Evolutionary conservation across 139 green algal genomes (phyloP).

Genomic region (Tetradesmus lagerheimii): DNA sequence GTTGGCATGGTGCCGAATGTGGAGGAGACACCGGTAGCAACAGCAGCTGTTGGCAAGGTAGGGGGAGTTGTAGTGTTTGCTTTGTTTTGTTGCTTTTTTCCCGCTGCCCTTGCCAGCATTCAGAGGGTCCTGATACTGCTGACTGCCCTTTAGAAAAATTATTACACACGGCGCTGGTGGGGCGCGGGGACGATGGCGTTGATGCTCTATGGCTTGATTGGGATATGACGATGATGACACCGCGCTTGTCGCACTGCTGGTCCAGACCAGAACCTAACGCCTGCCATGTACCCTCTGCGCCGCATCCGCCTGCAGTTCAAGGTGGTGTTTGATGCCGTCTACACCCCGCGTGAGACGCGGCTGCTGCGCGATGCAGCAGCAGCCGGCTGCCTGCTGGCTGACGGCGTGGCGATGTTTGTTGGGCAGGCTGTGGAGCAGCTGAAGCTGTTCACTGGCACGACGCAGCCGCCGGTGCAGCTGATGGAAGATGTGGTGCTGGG

Average conservation of each 20-base stretch:
- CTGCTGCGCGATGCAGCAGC: conserved; percentile 77
- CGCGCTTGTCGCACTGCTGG: too few species aligned
- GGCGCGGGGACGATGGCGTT: too few species aligned
- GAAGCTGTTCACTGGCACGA: conserved; percentile 60
- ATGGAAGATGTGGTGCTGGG: conserved; percentile 71
- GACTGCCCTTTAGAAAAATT: too few species aligned
- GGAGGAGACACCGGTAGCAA: conserved; percentile 77
- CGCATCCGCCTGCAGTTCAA: conserved; percentile 63
- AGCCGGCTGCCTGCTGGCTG: conserved; percentile 59
- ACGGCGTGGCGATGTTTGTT: conserved; percentile 97
- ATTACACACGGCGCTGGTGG: too few species aligned
- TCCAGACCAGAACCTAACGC: too few species aligned
- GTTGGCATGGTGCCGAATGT: conserved; percentile 94
- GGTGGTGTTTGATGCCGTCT: conserved; percentile 98
- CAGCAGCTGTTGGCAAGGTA: conserved; percentile 64
- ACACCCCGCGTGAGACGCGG: conserved; percentile 93
- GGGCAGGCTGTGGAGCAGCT: conserved; percentile 97
- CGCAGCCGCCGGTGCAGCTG: conserved; percentile 66
- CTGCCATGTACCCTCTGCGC: too few species aligned
- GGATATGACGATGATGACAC: too few species aligned
- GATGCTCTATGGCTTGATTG: too few species aligned
- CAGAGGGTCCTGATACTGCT: too few species aligned
- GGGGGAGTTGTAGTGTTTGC: too few species aligned
- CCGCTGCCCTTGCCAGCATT: too few species aligned
- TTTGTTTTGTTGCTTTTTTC: too few species aligned